These are phyloP conservation scores for Apiospora rasikravindrae DNA, from an alignment of 2,329 filamentous ascomycete genomes.

Conservation along the genomic window DNA sequence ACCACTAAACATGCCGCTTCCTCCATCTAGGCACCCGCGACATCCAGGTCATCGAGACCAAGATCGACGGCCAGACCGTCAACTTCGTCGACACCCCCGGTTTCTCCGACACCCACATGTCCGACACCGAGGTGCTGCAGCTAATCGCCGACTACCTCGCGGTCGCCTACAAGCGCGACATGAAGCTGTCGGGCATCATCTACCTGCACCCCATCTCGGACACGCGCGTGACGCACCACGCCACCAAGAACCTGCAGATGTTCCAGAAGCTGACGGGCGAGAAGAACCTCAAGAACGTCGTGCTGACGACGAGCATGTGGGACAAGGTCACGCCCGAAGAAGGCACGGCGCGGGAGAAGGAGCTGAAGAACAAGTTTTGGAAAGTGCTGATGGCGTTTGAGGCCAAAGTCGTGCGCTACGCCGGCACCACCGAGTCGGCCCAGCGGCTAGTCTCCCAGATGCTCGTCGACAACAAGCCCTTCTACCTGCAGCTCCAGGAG, in stretches of 20 bases:
- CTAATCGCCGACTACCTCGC: conserved; percentile 47
- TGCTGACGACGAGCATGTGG: conserved; percentile 52
- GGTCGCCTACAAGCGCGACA: conserved; percentile 36
- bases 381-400: conserved; percentile 40
- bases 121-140: conserved; percentile 50
- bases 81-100: conserved; percentile 52
- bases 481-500: conserved; percentile 71
- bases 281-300: conserved; percentile 44
- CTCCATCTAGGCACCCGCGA: conserved; percentile 35
- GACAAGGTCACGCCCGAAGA: conserved; percentile 38
- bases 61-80: conserved; percentile 35
- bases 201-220: conserved; percentile 52
- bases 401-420: conserved; percentile 34
- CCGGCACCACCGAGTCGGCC: conserved; percentile 32
- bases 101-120: conserved; percentile 50
- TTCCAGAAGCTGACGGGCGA: conserved; percentile 51
- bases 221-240: conserved; percentile 45
- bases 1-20: neutral
- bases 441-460: conserved; percentile 26
- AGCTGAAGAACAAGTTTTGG: conserved; percentile 45
- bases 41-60: conserved; percentile 36
- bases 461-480: conserved; percentile 63
- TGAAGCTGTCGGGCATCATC: conserved; percentile 48
- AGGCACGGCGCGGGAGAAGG: conserved; percentile 34
- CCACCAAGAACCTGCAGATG: conserved; percentile 47